Percentiles rank a stretch among this genome's conserved stretches.
phyloP scores from a whole-genome alignment of 2,329 filamentous ascomycete genomes.

The Xylariales sp. region DNA sequence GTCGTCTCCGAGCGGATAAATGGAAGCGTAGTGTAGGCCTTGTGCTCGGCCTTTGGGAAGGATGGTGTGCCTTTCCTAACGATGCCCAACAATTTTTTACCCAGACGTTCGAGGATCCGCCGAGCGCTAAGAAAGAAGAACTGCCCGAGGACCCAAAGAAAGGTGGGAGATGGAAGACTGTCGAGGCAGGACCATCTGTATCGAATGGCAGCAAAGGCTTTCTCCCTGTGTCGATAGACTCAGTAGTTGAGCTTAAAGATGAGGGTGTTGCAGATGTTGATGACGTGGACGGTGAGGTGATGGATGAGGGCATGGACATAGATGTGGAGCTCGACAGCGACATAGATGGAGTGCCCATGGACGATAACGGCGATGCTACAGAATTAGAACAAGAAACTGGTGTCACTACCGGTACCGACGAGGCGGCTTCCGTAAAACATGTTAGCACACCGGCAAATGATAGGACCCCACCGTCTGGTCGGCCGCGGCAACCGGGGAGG shows the following conservation, averaged over 20 bases:
- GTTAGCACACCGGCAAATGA: conserved; percentile 44
- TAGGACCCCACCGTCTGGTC: conserved; percentile 39
- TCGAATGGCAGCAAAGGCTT: conserved; percentile 45
- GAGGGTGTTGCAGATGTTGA: conserved; percentile 55
- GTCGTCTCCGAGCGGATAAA: conserved; percentile 82
- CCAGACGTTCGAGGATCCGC: conserved; percentile 77
- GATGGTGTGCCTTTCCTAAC: conserved; percentile 78
- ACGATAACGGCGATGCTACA: conserved; percentile 53
- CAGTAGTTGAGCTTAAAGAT: conserved; percentile 49
- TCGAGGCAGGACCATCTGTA: conserved; percentile 56
- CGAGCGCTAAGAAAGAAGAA: conserved; percentile 58
- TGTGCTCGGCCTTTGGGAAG: conserved; percentile 77
- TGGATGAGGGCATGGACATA: conserved; percentile 60
- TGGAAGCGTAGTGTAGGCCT: conserved; percentile 81
- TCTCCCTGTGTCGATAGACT: conserved; percentile 41
- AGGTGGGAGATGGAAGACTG: conserved; percentile 61
- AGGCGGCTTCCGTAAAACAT: conserved; percentile 42
- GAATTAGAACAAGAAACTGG: conserved; percentile 49
- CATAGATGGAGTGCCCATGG: conserved; percentile 58
- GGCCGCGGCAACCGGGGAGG: conserved; percentile 58
- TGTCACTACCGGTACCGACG: conserved; percentile 36
- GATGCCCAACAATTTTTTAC: conserved; percentile 79
- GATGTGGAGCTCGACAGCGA: conserved; percentile 63
- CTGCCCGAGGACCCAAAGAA: conserved; percentile 51
- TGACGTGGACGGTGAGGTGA: conserved; percentile 59